These are phyloP conservation scores for Aspergillus sp. DNA, from an alignment of 2,329 filamentous ascomycete genomes.

Conservation along the genomic window DNA sequence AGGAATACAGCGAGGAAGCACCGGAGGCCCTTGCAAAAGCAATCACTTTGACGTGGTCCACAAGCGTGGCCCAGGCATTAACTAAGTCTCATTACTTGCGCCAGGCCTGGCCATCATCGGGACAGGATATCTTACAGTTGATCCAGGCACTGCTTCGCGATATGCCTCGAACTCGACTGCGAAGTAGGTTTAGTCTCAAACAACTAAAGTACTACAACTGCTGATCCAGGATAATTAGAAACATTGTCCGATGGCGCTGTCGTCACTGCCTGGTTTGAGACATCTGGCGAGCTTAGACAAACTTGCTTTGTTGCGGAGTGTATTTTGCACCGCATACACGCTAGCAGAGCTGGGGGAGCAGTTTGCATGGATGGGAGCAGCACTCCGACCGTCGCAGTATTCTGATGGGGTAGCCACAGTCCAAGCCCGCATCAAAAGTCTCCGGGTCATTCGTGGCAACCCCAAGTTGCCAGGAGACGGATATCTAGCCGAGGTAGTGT, in stretches of 20 bases:
- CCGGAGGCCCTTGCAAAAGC: background rate
- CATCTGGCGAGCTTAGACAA: background rate
- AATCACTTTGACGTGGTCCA: slow-evolving; percentile 25
- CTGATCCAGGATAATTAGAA: background rate
- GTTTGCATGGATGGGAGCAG: slow-evolving; percentile 41
- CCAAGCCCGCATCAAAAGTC: no score
- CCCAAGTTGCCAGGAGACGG: background rate
- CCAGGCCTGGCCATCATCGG: slow-evolving; percentile 28
- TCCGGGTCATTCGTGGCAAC: background rate
- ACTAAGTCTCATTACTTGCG: slow-evolving; percentile 28
- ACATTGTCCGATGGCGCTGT: background rate
- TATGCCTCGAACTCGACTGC: no score
- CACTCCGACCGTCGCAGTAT: slow-evolving; percentile 32
- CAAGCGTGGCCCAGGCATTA: slow-evolving; percentile 27
- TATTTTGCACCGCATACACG: slow-evolving; percentile 4
- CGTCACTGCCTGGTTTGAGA: background rate
- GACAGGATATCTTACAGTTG: slow-evolving; percentile 11
- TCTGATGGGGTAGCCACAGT: no score
- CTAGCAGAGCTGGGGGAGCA: slow-evolving; percentile 43
- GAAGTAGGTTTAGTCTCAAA: background rate
- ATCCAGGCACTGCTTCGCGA: background rate
- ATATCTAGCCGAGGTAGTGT: background rate
- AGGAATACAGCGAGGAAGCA: background rate
- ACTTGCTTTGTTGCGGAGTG: background rate
- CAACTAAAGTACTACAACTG: no score